A percentile compares a stretch with the other conserved stretches of the same genome.
Conservation (phyloP, 768 basidiomycete species). For the Agrocybe pediades region DNA sequence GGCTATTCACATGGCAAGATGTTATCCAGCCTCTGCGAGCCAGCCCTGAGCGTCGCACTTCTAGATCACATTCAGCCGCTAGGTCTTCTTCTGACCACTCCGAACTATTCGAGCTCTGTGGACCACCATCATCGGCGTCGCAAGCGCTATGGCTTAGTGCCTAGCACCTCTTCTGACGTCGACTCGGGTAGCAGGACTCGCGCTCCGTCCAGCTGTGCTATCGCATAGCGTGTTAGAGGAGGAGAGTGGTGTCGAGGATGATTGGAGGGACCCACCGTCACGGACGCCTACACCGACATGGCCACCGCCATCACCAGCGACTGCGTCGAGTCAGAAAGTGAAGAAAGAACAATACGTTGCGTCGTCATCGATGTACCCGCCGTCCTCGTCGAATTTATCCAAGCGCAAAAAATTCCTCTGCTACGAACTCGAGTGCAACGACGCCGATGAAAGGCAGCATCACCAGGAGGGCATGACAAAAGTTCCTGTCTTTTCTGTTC, state of each 20-base stretch:
- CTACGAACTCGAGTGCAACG: slow-evolving; percentile 44
- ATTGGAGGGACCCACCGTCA: slow-evolving; percentile 71
- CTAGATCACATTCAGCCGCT: neutral
- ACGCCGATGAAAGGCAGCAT: slow-evolving; percentile 73
- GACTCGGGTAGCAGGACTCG: slow-evolving; percentile 32
- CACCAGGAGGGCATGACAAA: slow-evolving; percentile 53
- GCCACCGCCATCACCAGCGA: too few relatives aligned
- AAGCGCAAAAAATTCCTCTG: slow-evolving; percentile 19
- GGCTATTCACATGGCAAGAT: slow-evolving; percentile 11
- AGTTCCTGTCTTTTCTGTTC: slow-evolving; percentile 44
- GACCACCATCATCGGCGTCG: slow-evolving; percentile 36
- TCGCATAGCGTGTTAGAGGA: slow-evolving; percentile 83
- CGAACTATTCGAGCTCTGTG: slow-evolving; percentile 10
- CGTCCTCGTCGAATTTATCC: slow-evolving; percentile 14
- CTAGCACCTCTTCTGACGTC: too few relatives aligned
- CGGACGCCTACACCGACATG: slow-evolving; percentile 29
- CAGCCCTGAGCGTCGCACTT: slow-evolving; percentile 18
- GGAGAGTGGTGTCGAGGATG: slow-evolving; percentile 67
- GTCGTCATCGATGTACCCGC: slow-evolving; percentile 18
- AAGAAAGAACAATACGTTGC: slow-evolving; percentile 10
- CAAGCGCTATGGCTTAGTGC: neutral
- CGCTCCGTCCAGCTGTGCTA: slow-evolving; percentile 57
- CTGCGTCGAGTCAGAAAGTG: too few relatives aligned
- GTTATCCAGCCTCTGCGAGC: slow-evolving; percentile 22
- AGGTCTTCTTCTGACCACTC: neutral